These are phyloP conservation scores for Barnettozyma pratensis DNA, from an alignment of 805 yeast species.

Conservation along the genomic window DNA sequence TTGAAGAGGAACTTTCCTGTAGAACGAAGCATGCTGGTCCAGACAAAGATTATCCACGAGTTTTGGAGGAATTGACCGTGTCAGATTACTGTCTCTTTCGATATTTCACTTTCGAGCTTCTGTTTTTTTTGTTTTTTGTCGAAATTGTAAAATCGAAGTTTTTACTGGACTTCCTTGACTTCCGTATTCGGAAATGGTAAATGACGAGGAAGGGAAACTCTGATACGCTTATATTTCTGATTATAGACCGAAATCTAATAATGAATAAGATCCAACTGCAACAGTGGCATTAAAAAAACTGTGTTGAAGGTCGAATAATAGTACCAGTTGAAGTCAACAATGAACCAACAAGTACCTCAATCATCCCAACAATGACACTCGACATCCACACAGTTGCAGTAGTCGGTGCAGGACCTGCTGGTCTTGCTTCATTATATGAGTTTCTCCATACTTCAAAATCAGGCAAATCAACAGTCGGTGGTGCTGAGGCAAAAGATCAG, in stretches of 20 bases:
- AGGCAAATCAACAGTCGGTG: slow-evolving; percentile 24
- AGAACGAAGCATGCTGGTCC: slow-evolving; percentile 20
- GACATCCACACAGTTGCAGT: slow-evolving; percentile 25
- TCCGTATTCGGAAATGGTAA: slow-evolving; percentile 1
- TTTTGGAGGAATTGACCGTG: too few species aligned
- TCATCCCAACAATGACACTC: not conserved
- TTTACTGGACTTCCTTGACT: slow-evolving; percentile 3
- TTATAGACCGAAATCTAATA: not conserved
- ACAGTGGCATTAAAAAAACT: too few species aligned
- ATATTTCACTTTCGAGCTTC: not conserved
- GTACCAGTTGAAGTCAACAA: too few species aligned
- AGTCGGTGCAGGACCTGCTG: slow-evolving; percentile 28
- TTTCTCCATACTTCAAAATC: slow-evolving; percentile 25
- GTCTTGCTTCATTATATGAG: slow-evolving; percentile 26
- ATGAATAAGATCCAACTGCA: too few species aligned
- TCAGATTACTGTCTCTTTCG: not conserved
- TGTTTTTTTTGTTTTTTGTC: not conserved
- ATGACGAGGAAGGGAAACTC: not conserved
- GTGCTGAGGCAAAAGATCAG: not conserved
- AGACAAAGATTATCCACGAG: too few species aligned
- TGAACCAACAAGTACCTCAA: too few species aligned
- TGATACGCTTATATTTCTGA: not conserved
- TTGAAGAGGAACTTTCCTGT: slow-evolving; percentile 29
- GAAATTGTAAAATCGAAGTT: not conserved
- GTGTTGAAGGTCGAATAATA: too few species aligned